phyloP scores from a whole-genome alignment of 495 filamentous ascomycete species.

The Penicillium alfredii region DNA sequence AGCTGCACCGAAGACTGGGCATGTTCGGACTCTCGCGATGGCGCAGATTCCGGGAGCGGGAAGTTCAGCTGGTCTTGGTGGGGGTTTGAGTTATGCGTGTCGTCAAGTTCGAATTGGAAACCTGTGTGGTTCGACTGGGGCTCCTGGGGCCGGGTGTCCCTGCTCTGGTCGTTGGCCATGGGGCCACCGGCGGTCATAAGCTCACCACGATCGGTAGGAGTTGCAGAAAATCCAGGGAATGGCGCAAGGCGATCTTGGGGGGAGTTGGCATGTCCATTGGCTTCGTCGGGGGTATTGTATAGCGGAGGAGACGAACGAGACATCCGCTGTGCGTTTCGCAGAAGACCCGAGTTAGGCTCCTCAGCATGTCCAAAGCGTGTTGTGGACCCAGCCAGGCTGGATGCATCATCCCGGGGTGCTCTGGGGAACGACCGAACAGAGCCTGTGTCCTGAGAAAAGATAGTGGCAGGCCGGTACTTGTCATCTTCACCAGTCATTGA shows the following conservation, averaged over 20 bases:
- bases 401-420: slow-evolving; percentile 51
- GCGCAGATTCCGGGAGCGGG: slow-evolving; percentile 20
- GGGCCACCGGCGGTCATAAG: slow-evolving; percentile 10
- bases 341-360: slow-evolving; percentile 54
- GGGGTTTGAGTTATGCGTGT: slow-evolving; percentile 1
- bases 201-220: slow-evolving; percentile 14
- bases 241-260: too few species aligned
- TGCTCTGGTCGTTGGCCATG: slow-evolving; percentile 31
- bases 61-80: slow-evolving; percentile 24
- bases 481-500: slow-evolving; percentile 65
- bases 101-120: slow-evolving; percentile 21
- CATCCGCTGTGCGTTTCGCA: slow-evolving; percentile 60
- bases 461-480: slow-evolving; percentile 70
- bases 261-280: slow-evolving; percentile 11
- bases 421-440: slow-evolving; percentile 51
- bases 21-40: slow-evolving; percentile 5
- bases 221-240: slow-evolving; percentile 8
- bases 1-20: slow-evolving; percentile 22
- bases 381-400: slow-evolving; percentile 54
- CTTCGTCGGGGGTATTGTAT: slow-evolving; percentile 21
- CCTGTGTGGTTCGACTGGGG: slow-evolving; percentile 12
- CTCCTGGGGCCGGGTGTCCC: slow-evolving; percentile 19
- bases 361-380: slow-evolving; percentile 38
- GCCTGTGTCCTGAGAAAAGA: slow-evolving; percentile 50
- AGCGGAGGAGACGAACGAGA: slow-evolving; percentile 55